phyloP scores from a whole-genome alignment of 2,329 filamentous ascomycete genomes.

The Neopestalotiopsis rosae region DNA sequence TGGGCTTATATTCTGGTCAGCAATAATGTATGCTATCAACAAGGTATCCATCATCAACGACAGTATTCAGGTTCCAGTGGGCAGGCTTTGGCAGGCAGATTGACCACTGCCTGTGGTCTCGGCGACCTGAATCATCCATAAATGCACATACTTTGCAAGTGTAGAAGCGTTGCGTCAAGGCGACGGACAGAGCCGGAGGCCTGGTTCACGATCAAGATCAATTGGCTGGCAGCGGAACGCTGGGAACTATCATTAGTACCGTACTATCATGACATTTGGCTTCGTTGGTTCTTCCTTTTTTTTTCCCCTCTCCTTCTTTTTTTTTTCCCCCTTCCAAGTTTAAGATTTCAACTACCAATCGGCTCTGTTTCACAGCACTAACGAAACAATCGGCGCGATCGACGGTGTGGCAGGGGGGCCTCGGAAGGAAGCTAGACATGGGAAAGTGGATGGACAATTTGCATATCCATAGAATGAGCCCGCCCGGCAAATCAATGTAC shows the following conservation, averaged over 20 bases:
- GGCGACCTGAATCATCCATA: not conserved
- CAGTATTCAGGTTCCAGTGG: too few species aligned
- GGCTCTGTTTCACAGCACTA: slow-evolving; percentile 2
- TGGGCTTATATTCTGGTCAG: not conserved
- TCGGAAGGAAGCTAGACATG: not conserved
- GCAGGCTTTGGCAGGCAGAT: too few species aligned
- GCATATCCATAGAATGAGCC: not conserved
- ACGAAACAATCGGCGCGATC: slow-evolving; percentile 14
- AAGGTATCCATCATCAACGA: too few species aligned
- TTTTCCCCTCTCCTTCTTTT: too few species aligned
- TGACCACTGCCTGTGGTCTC: not conserved
- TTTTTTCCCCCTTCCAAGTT: too few species aligned
- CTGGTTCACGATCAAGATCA: not conserved
- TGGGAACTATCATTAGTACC: not conserved
- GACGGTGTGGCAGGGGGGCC: slow-evolving; percentile 8
- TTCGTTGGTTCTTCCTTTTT: too few species aligned
- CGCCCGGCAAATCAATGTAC: slow-evolving; percentile 7
- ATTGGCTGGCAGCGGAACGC: slow-evolving; percentile 1
- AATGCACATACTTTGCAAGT: not conserved
- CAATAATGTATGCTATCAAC: not conserved
- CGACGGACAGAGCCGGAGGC: not conserved
- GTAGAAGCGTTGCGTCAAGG: not conserved
- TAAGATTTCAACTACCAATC: slow-evolving; percentile 12
- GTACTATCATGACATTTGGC: not conserved
- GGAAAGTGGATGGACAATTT: slow-evolving; percentile 14